Base-by-base conservation (phyloP, 2,329 filamentous ascomycete genomes). In the Sclerotinia minor region DNA sequence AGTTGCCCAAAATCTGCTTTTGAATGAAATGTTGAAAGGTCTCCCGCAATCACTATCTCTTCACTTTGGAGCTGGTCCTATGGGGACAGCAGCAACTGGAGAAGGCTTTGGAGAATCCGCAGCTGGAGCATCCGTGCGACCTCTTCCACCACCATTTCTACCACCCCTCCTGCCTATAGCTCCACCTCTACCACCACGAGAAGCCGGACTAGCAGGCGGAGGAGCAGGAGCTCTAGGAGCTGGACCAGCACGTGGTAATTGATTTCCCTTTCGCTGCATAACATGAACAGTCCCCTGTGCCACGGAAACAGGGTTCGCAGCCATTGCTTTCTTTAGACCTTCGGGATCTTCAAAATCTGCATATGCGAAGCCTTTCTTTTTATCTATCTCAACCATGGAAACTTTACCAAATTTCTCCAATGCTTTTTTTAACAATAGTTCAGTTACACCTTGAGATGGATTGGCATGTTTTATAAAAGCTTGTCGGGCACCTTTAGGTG, bases 301-400 rank as follows among this genome's bases (percentile, higher is more conserved):
- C 15, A 98, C 89, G 26, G 89, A 82, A 41, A 97, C 85, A 0
- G 92, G 92, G 75, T 92, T 96, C 17, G 91, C 91, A 21, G 87
- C 85, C 75, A 97, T 88, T 6, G 94, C 94, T 75, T 91, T 92
- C 73, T 86, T 86, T 35, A 98, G 82, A 13, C 85, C 84, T 11
- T 89, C 87, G 0, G 89, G 84, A 29, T 92, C 88, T 13, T 86
- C 85, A 80, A 97, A 98, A 71, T 97, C 92, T 50, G 96, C 89
- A 77, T 97, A 97, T 2, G 93, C 94, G 75, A 97, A 96, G 0
- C 93, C 93, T 78, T 97, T 97, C 75, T 94, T 91, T 78, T 93
- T 94, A 77, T 98, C 94, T 65, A 98, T 94, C 74, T 97, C 94
- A 24, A 97, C 92, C 72, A 87, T 90, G 0, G 86, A 86, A 57